Conservation (phyloP, 495 filamentous ascomycete genomes). For the Lasiosphaeria miniovina region DNA sequence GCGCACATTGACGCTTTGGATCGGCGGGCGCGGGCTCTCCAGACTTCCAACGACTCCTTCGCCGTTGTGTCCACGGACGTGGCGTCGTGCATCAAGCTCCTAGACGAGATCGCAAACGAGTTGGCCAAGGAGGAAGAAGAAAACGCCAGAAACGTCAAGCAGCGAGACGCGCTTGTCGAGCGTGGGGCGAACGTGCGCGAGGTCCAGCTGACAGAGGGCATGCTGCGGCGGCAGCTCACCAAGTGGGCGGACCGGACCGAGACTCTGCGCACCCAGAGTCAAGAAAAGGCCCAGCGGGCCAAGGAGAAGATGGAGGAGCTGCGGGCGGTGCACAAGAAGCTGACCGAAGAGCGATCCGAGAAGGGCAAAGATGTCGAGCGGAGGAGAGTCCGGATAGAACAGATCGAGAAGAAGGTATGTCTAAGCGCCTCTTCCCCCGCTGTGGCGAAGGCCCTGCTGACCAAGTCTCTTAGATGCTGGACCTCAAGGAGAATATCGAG, state of each 20-base stretch:
- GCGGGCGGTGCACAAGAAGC: slow-evolving; percentile 69
- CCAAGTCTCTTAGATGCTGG: slow-evolving; percentile 68
- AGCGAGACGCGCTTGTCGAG: slow-evolving; percentile 83
- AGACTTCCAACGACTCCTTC: slow-evolving; percentile 88
- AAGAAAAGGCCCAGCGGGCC: slow-evolving; percentile 74
- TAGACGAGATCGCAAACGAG: slow-evolving; percentile 82
- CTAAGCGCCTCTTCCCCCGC: slow-evolving; percentile 4
- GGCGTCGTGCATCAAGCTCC: slow-evolving; percentile 75
- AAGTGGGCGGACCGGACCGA: slow-evolving; percentile 85
- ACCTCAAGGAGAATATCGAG: slow-evolving; percentile 95
- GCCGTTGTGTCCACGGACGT: slow-evolving; percentile 79
- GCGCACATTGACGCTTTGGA: slow-evolving; percentile 82
- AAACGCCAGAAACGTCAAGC: slow-evolving; percentile 68
- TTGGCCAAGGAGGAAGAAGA: slow-evolving; percentile 89
- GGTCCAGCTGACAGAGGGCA: slow-evolving; percentile 79
- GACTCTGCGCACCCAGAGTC: slow-evolving; percentile 68
- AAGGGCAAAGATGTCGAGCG: slow-evolving; percentile 89
- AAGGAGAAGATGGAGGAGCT: slow-evolving; percentile 89
- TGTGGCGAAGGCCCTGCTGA: neutral
- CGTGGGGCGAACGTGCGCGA: slow-evolving; percentile 85
- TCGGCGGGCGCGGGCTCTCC: slow-evolving; percentile 78
- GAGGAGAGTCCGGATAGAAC: slow-evolving; percentile 86
- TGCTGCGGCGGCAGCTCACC: slow-evolving; percentile 77
- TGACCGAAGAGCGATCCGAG: slow-evolving; percentile 79
- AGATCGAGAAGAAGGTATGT: slow-evolving; percentile 95